These are phyloP conservation scores for Apiospora koreana DNA, from an alignment of 2,329 filamentous ascomycete species.

Conservation along the genomic window DNA sequence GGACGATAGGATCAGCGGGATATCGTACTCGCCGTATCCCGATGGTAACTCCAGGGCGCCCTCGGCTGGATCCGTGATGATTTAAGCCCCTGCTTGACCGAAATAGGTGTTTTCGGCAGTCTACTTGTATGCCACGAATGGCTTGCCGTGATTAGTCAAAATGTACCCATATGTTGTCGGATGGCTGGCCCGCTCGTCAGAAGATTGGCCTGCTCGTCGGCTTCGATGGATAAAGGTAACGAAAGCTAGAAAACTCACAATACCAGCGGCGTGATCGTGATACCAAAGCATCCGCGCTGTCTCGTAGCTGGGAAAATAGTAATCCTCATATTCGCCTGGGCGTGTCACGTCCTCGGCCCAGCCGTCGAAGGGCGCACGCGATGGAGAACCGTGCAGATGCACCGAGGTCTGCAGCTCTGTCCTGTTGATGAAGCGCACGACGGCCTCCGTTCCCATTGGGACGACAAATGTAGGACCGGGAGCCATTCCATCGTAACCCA, in stretches of 20 bases:
- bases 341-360: conserved; percentile 55
- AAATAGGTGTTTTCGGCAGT: conserved; percentile 58
- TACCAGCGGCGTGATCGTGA: conserved; percentile 46
- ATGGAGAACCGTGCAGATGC: conserved; percentile 57
- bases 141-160: too few relatives aligned
- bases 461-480: conserved; percentile 56
- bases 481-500: conserved; percentile 55
- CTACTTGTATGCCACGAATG: too few relatives aligned
- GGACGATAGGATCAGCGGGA: conserved; percentile 50
- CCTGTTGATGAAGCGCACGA: conserved; percentile 56
- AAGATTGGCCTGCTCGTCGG: neutral
- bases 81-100: conserved; percentile 58
- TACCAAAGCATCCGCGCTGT: conserved; percentile 58
- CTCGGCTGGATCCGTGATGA: conserved; percentile 52
- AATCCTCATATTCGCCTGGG: conserved; percentile 54
- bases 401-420: conserved; percentile 44
- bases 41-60: conserved; percentile 49
- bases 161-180: too few relatives aligned
- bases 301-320: conserved; percentile 61
- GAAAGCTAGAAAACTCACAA: conserved; percentile 21
- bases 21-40: conserved; percentile 51
- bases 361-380: conserved; percentile 49
- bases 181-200: too few relatives aligned
- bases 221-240: neutral
- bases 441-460: conserved; percentile 48